Base-by-base conservation (phyloP, 805 yeast species). In the Suhomyces pyralidae region DNA sequence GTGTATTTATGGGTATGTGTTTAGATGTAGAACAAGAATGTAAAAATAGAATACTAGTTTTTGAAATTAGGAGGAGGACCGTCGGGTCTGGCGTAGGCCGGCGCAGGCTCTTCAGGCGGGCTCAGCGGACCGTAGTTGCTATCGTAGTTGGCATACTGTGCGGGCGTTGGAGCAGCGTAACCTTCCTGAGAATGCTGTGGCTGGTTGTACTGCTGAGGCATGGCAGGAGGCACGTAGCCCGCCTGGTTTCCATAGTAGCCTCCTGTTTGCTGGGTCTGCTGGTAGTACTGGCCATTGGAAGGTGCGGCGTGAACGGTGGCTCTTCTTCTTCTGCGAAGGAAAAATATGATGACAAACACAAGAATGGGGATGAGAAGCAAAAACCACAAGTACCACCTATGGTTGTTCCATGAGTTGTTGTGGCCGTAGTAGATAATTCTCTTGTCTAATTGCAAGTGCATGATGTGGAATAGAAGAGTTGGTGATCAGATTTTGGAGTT, bases 61-160 rank as follows among this genome's bases (percentile, higher is more conserved):
- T 51, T 51, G 44, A 22, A 40, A 32, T 58, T 38, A 12, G 61
- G 63, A 7, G 63, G 63, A 9, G 63, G 63, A 12, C 63, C 61
- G 2, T 46, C 52, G 12, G 63, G 63, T 28, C 58, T 53, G 19
- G 48, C 45, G 36, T 51, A 56, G 10, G 51, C 54, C 14, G 53
- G 51, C 12, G 47, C 46, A 14, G 53, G 49, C 15, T 24, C 45
- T 5, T 43, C 48, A n/a, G 51, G 36, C 1, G 25, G 40, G 20
- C 22, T 19, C 51, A 25, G 51, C 17, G 38, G 42, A 14, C 42
- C 46, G 49, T 38, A 43, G 47, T 46, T 50, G 30, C 14, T 22
- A 25, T 28, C 32, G 12, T 32, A 38, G n/a, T 48, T 46, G 12
- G 40, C 40, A 19, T 56, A 52, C 12, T 42, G 49, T 26, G 40